phyloP scores from a whole-genome alignment of 305 asterid species.

The Fraxinus dipetala region DNA sequence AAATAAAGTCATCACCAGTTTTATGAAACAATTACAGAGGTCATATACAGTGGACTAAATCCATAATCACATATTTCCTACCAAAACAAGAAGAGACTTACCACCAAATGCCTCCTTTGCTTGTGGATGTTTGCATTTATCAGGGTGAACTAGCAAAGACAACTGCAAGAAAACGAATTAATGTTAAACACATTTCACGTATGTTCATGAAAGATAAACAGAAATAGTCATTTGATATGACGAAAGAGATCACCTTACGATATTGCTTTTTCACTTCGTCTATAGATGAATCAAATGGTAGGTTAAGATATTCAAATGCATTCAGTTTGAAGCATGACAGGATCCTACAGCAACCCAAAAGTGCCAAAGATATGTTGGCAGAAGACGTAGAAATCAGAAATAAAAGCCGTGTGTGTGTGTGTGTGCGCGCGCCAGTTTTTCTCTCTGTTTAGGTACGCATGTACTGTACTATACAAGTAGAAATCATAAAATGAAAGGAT shows the following conservation, averaged over 20 bases:
- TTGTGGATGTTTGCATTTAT: constrained; percentile 96
- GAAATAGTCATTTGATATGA: not conserved
- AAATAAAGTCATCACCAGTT: not conserved
- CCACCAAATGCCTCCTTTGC: constrained; percentile 99
- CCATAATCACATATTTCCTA: constrained; percentile 18
- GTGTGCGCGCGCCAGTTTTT: not conserved
- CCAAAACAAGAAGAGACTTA: constrained; percentile 31
- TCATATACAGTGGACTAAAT: constrained; percentile 1
- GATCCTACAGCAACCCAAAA: constrained; percentile 55
- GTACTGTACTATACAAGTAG: not conserved
- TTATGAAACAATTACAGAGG: constrained; percentile 13
- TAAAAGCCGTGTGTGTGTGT: not conserved
- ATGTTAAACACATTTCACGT: constrained; percentile 12
- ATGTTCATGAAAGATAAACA: constrained; percentile 8
- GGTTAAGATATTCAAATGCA: constrained; percentile 88
- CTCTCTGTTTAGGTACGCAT: not conserved
- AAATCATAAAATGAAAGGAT: constrained; percentile 7
- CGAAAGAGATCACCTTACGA: constrained; percentile 65
- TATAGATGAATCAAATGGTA: constrained; percentile 72
- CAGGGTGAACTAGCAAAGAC: constrained; percentile 98
- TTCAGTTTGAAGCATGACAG: constrained; percentile 97
- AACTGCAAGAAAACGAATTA: constrained; percentile 45
- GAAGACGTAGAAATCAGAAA: constrained; percentile 9
- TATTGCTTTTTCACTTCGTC: constrained; percentile 84
- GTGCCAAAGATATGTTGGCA: constrained; percentile 21